A percentile compares a stretch with the other conserved stretches of the same genome.
These are phyloP conservation scores for Alternaria incomplexa DNA, from an alignment of 2,329 filamentous ascomycete species.

Conservation along the genomic window DNA sequence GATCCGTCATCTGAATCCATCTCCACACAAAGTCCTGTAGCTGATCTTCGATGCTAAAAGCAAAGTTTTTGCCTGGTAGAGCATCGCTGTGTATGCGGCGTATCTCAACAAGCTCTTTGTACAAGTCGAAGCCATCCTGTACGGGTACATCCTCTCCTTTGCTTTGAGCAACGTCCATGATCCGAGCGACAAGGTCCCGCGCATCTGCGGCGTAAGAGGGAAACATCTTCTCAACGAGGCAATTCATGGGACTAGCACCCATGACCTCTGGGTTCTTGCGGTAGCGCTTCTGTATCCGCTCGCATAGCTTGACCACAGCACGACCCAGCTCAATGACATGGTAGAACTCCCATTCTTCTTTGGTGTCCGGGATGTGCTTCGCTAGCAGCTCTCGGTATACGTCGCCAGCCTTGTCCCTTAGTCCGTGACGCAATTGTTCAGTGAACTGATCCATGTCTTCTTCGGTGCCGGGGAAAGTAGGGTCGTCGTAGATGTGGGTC, in stretches of 20 bases:
- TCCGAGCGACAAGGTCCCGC: slow-evolving; percentile 80
- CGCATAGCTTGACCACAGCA: slow-evolving; percentile 80
- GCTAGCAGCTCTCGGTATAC: slow-evolving; percentile 81
- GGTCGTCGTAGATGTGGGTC: slow-evolving; percentile 80
- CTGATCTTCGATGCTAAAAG: slow-evolving; percentile 84
- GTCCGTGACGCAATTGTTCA: slow-evolving; percentile 72
- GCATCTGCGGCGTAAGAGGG: slow-evolving; percentile 91
- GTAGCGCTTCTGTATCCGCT: slow-evolving; percentile 92
- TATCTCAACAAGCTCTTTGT: slow-evolving; percentile 85
- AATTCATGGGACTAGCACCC: slow-evolving; percentile 71
- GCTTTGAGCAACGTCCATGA: slow-evolving; percentile 74
- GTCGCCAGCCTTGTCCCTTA: slow-evolving; percentile 76
- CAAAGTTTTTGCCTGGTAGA: slow-evolving; percentile 74
- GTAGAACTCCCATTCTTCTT: slow-evolving; percentile 86
- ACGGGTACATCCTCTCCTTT: slow-evolving; percentile 79
- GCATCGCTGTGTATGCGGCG: slow-evolving; percentile 79
- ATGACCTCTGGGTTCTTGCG: slow-evolving; percentile 85
- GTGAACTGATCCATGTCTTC: slow-evolving; percentile 76
- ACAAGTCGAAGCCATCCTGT: slow-evolving; percentile 92
- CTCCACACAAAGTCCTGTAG: slow-evolving; percentile 94
- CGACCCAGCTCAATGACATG: slow-evolving; percentile 91
- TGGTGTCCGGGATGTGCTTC: slow-evolving; percentile 77
- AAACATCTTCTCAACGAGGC: slow-evolving; percentile 82
- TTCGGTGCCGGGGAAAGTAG: slow-evolving; percentile 72
- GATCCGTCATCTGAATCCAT: slow-evolving; percentile 85